A percentile compares a stretch with the other conserved stretches of the same genome.
phyloP scores from a whole-genome alignment of 768 basidiomycete species.

The Neoboletus brunneissimus region DNA sequence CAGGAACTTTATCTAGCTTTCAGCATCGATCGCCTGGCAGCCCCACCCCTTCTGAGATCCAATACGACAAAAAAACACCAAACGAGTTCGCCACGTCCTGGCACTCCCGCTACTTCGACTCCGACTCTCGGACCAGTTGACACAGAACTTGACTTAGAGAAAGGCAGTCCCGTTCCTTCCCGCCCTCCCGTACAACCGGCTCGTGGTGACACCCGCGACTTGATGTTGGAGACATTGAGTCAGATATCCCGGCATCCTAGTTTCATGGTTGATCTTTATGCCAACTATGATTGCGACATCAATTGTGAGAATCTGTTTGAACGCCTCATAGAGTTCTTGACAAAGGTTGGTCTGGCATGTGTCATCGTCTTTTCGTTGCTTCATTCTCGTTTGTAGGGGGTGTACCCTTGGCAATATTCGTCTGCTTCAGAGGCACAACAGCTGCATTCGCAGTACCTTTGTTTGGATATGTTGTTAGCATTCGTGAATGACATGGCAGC shows the following conservation, averaged over 20 bases:
- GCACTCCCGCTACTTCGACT: conserved; percentile 45
- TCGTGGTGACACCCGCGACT: conserved; percentile 80
- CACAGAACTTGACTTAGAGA: conserved; percentile 45
- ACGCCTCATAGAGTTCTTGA: conserved; percentile 80
- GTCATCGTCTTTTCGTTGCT: not conserved
- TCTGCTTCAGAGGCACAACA: conserved; percentile 61
- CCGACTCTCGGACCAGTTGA: conserved; percentile 41
- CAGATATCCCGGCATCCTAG: conserved; percentile 79
- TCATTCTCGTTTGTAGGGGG: conserved; percentile 49
- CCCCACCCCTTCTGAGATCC: conserved; percentile 39
- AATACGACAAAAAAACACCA: conserved; percentile 32
- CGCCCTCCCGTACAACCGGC: conserved; percentile 70
- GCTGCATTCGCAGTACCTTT: conserved; percentile 79
- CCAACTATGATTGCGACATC: conserved; percentile 95
- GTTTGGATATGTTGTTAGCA: conserved; percentile 80
- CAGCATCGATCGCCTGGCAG: conserved; percentile 85
- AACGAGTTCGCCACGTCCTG: conserved; percentile 49
- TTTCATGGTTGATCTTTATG: conserved; percentile 94
- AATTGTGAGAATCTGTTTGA: conserved; percentile 98
- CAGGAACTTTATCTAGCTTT: conserved; percentile 95
- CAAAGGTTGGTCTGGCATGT: conserved; percentile 55
- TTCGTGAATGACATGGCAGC: conserved; percentile 87
- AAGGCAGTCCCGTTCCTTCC: conserved; percentile 48
- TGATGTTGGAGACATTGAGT: conserved; percentile 84
- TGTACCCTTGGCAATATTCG: conserved; percentile 67